A percentile compares a stretch with the other conserved stretches of the same genome.
Evolutionary conservation across 176 grass and related monocot genomes (phyloP).

Genomic region (Carex scoparia): DNA sequence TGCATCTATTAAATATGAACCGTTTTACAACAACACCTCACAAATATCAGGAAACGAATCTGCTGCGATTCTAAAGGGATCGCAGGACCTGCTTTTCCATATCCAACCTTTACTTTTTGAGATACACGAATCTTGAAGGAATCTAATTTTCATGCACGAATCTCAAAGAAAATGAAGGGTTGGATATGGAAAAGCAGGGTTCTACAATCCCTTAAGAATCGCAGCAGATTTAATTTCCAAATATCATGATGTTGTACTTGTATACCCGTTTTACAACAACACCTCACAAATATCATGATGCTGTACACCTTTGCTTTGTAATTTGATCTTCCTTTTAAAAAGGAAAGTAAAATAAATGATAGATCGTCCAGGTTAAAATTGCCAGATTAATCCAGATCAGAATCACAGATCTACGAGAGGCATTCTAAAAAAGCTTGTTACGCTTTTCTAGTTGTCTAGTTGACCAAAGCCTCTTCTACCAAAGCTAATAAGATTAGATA

Average conservation of each 20-base stretch:
- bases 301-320: not conserved
- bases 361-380: not conserved
- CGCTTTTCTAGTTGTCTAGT: conserved; percentile 11
- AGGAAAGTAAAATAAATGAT: not conserved
- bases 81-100: too few relatives aligned
- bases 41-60: not conserved
- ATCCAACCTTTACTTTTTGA: too few relatives aligned
- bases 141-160: too few relatives aligned
- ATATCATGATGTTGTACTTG: too few relatives aligned
- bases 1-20: not conserved
- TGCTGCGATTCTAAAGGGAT: too few relatives aligned
- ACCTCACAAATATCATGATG: not conserved
- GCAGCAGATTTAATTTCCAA: too few relatives aligned
- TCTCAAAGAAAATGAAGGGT: too few relatives aligned
- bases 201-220: too few relatives aligned
- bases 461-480: conserved; percentile 20
- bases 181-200: too few relatives aligned
- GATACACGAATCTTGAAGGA: too few relatives aligned
- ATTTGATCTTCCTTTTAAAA: not conserved
- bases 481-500: not conserved
- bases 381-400: conserved; percentile 13
- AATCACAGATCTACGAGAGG: conserved; percentile 8
- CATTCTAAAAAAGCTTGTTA: not conserved
- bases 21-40: not conserved
- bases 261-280: not conserved